phyloP scores from a whole-genome alignment of 2,329 filamentous ascomycete genomes.

The Ophiostoma sp. region DNA sequence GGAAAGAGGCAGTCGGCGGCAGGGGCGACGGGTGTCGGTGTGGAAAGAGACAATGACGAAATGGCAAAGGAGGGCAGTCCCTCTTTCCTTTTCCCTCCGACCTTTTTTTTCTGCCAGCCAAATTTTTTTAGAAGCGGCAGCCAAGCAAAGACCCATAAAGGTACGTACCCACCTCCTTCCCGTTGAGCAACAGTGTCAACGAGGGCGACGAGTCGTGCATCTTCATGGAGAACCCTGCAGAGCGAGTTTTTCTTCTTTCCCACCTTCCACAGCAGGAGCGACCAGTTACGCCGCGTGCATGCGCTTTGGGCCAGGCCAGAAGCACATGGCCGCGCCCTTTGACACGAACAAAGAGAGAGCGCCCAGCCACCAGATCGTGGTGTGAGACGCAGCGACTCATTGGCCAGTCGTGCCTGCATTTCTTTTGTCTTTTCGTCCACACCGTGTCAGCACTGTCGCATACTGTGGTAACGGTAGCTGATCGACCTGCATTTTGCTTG shows the following conservation, averaged over 20 bases:
- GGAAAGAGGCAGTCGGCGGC: conserved; percentile 18
- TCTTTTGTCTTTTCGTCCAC: not conserved
- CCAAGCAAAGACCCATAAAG: not conserved
- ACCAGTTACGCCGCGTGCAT: not conserved
- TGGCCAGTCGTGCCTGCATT: not conserved
- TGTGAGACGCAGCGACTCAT: conserved; percentile 2
- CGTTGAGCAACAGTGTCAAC: not conserved
- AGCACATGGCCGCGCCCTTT: not conserved
- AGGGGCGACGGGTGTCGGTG: conserved; percentile 16
- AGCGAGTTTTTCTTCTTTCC: not conserved
- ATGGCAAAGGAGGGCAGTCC: not conserved
- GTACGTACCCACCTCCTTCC: conserved; percentile 5
- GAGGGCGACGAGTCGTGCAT: not conserved
- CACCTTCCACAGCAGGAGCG: not conserved
- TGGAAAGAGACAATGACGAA: conserved; percentile 20
- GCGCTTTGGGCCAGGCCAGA: not conserved
- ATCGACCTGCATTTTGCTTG: not conserved
- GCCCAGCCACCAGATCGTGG: conserved; percentile 11
- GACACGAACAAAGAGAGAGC: conserved; percentile 15
- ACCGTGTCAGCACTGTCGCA: conserved; percentile 1
- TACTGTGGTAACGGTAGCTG: not conserved
- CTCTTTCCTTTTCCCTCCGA: not conserved
- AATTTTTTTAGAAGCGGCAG: not conserved
- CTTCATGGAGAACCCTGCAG: not conserved
- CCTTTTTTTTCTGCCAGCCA: conserved; percentile 17